A percentile compares a stretch with the other conserved stretches of the same genome.
Evolutionary conservation across 345 rosid species (phyloP).

Genomic region (Boechera stricta): DNA sequence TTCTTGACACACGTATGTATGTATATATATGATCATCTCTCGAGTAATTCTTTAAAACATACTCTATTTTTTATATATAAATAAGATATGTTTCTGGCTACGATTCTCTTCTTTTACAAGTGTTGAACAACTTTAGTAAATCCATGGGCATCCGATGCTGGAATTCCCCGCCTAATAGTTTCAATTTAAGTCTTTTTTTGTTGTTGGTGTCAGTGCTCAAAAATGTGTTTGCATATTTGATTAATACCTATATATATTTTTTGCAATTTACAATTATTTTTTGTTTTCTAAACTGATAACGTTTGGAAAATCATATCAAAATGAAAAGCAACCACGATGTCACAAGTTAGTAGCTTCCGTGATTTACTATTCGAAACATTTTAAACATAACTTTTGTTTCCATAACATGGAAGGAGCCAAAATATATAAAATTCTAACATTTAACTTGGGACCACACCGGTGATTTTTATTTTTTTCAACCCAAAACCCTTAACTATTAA

Average conservation of each 20-base stretch:
- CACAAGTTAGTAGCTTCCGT: neutral
- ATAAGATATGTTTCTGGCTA: neutral
- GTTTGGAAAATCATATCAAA: neutral
- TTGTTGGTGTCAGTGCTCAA: neutral
- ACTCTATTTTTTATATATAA: too few relatives aligned
- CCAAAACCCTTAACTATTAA: neutral
- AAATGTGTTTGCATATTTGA: neutral
- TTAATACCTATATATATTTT: neutral
- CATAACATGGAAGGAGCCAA: neutral
- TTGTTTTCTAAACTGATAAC: neutral
- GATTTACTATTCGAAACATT: neutral
- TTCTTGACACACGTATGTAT: neutral
- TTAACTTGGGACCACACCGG: neutral
- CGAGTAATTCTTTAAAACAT: conserved; percentile 2
- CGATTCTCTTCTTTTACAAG: conserved; percentile 13
- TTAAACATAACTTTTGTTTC: neutral
- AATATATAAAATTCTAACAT: neutral
- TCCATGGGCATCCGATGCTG: conserved; percentile 31
- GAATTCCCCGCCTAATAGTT: conserved; percentile 35
- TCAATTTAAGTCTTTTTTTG: neutral
- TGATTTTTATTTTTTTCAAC: neutral
- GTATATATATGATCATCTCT: neutral
- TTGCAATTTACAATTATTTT: neutral
- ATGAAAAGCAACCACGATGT: neutral
- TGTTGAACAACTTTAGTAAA: conserved; percentile 34